Base-by-base conservation (phyloP, 345 rosid genomes). In the Erodium maritimum region DNA sequence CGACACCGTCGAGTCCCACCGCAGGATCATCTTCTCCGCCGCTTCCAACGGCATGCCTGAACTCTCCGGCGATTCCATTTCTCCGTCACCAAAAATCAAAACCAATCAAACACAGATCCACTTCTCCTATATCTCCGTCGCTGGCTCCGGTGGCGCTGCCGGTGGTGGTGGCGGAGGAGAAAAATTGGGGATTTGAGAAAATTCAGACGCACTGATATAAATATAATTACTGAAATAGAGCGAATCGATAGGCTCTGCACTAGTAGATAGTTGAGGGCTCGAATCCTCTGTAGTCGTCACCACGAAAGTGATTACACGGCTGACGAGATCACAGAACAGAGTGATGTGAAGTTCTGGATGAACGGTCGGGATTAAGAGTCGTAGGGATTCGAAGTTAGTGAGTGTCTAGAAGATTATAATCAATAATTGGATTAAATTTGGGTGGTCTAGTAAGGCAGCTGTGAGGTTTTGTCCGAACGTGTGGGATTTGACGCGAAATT, bases 1-100 rank as follows among this genome's bases (percentile, higher is more conserved):
- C 0, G 93, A 88, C 3, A 79, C 84, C 18, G 96, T 76, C 0
- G 96, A 79, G 70, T 85, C 96, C 96, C 96, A 88, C 53, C 85
- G 65, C 17, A 81, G 74, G 25, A 88, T 85, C 8, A 88, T 66
- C 67, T 68, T 80, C 75, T 85, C 79, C 0, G 96, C 93, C 34
- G 71, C 67, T 21, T 81, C 90, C 21, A 79, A 84, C 12, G 67
- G 68, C 17, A 23, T 42, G 2, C 17, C 61, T 18, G 34, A 22
- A 45, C 52, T 71, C 56, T 80, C 85, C 23, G 79, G 86, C 4
- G 82, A 68, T 54, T 81, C 93, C 96, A 88, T 88, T 52, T 53
- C 46, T 37, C 8, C 34, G 8, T 8, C 8, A 8, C 8, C n/a
- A n/a, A 8, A 37, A 37, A 37, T 37, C 13, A 37, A 5, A 37